Percentiles rank a stretch among this genome's conserved stretches.
These are phyloP conservation scores for Groenewaldozyma sp. DNA, from an alignment of 1,139 yeast species.

Conservation along the genomic window DNA sequence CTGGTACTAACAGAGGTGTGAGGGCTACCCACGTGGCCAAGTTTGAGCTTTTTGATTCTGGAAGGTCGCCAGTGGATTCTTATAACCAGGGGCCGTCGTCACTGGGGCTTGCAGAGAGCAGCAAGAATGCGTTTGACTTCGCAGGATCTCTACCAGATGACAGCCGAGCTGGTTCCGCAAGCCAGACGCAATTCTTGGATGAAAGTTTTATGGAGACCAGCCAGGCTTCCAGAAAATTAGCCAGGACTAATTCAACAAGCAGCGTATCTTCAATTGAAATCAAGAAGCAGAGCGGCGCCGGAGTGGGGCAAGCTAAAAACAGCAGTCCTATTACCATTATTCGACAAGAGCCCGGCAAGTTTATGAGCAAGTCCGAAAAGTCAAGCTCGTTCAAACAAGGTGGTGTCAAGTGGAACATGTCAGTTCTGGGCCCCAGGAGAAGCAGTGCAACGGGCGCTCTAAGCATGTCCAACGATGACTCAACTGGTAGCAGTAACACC, in stretches of 20 bases:
- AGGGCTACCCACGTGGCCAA: neutral
- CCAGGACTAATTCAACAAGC: constrained; percentile 1
- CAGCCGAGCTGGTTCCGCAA: neutral
- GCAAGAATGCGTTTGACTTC: neutral
- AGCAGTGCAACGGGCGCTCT: neutral
- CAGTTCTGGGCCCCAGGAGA: neutral
- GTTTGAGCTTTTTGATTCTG: neutral
- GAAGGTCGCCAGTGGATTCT: neutral
- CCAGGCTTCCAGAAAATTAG: neutral
- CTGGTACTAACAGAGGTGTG: neutral
- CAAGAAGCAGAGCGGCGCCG: neutral
- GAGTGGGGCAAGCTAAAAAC: neutral
- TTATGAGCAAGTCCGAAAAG: neutral
- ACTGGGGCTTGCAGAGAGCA: neutral
- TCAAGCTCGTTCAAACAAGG: no score
- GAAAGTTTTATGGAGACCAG: neutral
- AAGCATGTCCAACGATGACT: constrained; percentile 1
- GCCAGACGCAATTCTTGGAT: neutral
- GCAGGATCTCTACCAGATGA: neutral
- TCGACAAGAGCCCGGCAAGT: neutral
- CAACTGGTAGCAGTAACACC: neutral
- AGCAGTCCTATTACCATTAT: no score
- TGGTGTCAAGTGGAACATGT: no score
- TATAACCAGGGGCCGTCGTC: neutral
- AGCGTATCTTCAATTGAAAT: constrained; percentile 2